These are phyloP conservation scores for Metschnikowia kunwiensis DNA, from an alignment of 805 yeast species.

Conservation along the genomic window DNA sequence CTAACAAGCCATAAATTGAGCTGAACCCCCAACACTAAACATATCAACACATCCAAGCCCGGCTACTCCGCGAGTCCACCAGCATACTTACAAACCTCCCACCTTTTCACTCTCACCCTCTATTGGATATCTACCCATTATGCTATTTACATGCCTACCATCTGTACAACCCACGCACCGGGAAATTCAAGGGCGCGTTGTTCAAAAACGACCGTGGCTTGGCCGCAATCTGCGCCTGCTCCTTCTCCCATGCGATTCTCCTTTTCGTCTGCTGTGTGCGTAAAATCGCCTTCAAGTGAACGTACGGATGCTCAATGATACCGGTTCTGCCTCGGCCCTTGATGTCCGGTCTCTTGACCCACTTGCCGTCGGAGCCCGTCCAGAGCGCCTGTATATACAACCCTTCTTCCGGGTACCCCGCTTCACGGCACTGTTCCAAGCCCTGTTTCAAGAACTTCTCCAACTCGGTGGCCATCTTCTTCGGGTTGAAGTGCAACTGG, in stretches of 20 bases:
- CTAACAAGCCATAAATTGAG: too few relatives aligned
- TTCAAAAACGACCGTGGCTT: constrained; percentile 53
- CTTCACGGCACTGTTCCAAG: constrained; percentile 58
- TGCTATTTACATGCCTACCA: constrained; percentile 26
- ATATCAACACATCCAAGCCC: too few relatives aligned
- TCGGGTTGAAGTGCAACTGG: constrained; percentile 84
- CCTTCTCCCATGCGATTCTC: constrained; percentile 59
- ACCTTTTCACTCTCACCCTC: too few relatives aligned
- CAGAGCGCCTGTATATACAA: constrained; percentile 78
- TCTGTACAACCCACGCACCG: constrained; percentile 39
- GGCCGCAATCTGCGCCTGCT: constrained; percentile 43
- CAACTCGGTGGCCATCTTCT: constrained; percentile 74
- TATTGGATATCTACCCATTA: too few relatives aligned
- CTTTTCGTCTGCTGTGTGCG: constrained; percentile 61
- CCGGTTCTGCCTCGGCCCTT: constrained; percentile 94
- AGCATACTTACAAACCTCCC: too few relatives aligned
- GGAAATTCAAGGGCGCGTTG: constrained; percentile 43
- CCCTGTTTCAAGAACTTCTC: constrained; percentile 74
- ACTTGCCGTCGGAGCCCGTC: constrained; percentile 86
- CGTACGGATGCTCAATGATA: constrained; percentile 66
- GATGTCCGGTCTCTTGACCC: constrained; percentile 67
- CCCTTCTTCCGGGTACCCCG: constrained; percentile 57
- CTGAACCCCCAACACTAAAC: too few relatives aligned
- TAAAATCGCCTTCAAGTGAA: constrained; percentile 77
- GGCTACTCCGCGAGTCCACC: too few relatives aligned